A percentile compares a stretch with the other conserved stretches of the same genome.
Conservation (phyloP, 2,329 filamentous ascomycete species). For the Podosphaera xanthii region DNA sequence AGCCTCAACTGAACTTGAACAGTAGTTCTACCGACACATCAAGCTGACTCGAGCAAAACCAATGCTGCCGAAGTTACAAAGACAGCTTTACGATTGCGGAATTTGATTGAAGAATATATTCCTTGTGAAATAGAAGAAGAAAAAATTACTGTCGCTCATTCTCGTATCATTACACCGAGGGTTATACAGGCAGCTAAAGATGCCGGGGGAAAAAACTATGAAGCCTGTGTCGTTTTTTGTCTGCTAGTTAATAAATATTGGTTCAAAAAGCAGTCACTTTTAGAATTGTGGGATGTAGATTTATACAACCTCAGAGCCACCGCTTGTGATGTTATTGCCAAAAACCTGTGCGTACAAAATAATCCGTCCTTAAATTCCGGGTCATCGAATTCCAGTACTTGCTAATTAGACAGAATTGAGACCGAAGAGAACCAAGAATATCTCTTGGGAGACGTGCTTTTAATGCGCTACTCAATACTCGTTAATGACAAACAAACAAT, state of each 20-base stretch:
- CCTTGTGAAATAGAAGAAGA: constrained; percentile 70
- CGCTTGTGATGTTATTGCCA: constrained; percentile 83
- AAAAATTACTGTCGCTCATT: constrained; percentile 57
- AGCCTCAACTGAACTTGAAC: background rate
- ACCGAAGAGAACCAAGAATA: constrained; percentile 56
- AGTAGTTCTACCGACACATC: constrained; percentile 40
- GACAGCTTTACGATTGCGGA: constrained; percentile 69
- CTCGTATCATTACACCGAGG: constrained; percentile 55
- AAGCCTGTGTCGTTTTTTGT: constrained; percentile 41
- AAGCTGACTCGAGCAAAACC: constrained; percentile 40
- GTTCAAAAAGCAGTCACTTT: constrained; percentile 56
- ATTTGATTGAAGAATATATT: constrained; percentile 71
- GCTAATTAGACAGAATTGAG: constrained; percentile 41
- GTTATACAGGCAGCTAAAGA: constrained; percentile 64
- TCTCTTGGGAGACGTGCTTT: constrained; percentile 56
- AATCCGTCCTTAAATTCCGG: no score
- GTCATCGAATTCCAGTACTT: no score
- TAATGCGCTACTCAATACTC: constrained; percentile 73
- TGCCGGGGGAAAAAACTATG: constrained; percentile 58
- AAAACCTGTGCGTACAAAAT: constrained; percentile 30
- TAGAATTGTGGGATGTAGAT: constrained; percentile 83
- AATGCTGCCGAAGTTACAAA: constrained; percentile 67
- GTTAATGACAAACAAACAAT: constrained; percentile 46
- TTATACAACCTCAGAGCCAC: constrained; percentile 56
- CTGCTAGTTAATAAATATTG: constrained; percentile 26